phyloP scores from a whole-genome alignment of 1,284 basidiomycete genomes.

The Testicularia cyperi region DNA sequence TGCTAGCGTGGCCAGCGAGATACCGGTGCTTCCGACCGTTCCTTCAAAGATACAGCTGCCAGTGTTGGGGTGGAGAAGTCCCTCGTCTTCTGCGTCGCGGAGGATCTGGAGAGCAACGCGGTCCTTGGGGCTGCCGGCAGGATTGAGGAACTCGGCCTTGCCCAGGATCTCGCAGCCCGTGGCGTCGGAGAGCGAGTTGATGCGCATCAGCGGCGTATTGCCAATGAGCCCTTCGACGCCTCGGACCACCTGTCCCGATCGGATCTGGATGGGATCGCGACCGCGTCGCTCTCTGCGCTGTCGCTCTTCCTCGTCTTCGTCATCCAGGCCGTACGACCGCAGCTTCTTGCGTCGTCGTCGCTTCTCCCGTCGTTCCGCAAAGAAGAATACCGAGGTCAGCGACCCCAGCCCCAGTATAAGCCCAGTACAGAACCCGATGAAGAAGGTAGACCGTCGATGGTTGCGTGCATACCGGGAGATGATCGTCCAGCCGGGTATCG shows the following conservation, averaged over 20 bases:
- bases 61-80: slow-evolving; percentile 80
- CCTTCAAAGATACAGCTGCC: slow-evolving; percentile 95
- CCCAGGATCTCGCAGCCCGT: slow-evolving; percentile 92
- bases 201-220: slow-evolving; percentile 89
- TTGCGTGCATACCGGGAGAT: slow-evolving; percentile 22
- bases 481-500: slow-evolving; percentile 30
- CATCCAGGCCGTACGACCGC: slow-evolving; percentile 18
- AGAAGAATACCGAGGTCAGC: slow-evolving; percentile 44
- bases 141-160: slow-evolving; percentile 96
- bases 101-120: slow-evolving; percentile 79
- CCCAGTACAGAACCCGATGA: slow-evolving; percentile 47
- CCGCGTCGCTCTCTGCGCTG: slow-evolving; percentile 16
- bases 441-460: slow-evolving; percentile 41
- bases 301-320: slow-evolving; percentile 32
- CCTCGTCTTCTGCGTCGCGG: slow-evolving; percentile 83
- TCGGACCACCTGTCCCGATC: slow-evolving; percentile 41
- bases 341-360: slow-evolving; percentile 21
- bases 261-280: slow-evolving; percentile 29
- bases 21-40: slow-evolving; percentile 94
- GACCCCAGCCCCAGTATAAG: slow-evolving; percentile 48
- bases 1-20: slow-evolving; percentile 81
- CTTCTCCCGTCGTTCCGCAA: slow-evolving; percentile 37
- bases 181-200: slow-evolving; percentile 84
- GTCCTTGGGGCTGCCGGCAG: slow-evolving; percentile 96
- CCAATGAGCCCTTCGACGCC: slow-evolving; percentile 61